Conservation (phyloP, 2,329 filamentous ascomycete species). For the Nannizzia gypsea region DNA sequence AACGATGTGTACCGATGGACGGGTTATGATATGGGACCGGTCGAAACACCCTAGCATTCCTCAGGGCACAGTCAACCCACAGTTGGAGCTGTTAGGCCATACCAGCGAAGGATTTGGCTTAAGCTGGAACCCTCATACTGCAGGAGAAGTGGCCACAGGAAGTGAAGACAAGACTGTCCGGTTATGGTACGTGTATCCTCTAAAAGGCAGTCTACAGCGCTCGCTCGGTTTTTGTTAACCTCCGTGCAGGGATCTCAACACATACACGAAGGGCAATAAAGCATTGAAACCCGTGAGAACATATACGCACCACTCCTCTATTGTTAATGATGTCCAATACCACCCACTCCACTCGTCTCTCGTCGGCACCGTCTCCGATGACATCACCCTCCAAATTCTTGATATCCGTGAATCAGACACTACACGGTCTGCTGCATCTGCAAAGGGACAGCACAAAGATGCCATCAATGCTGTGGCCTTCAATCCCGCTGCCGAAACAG, state of each 20-base stretch:
- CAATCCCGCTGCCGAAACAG: slow-evolving; percentile 79
- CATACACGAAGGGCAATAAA: slow-evolving; percentile 57
- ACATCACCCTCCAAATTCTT: slow-evolving; percentile 82
- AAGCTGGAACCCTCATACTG: slow-evolving; percentile 76
- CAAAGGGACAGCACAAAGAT: slow-evolving; percentile 66
- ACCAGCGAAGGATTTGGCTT: slow-evolving; percentile 82
- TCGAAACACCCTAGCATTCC: slow-evolving; percentile 81
- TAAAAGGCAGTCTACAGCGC: background rate
- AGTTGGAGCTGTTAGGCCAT: slow-evolving; percentile 78
- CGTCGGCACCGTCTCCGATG: slow-evolving; percentile 89
- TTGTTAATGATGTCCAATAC: slow-evolving; percentile 95
- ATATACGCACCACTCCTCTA: slow-evolving; percentile 78
- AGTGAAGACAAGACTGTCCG: slow-evolving; percentile 87
- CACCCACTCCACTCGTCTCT: slow-evolving; percentile 75
- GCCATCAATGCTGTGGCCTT: slow-evolving; percentile 95
- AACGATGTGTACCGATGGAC: slow-evolving; percentile 77
- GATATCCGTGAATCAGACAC: slow-evolving; percentile 63
- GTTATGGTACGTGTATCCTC: slow-evolving; percentile 54
- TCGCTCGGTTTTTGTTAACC: background rate
- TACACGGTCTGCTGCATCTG: slow-evolving; percentile 56
- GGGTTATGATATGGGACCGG: slow-evolving; percentile 85
- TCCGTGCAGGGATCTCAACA: slow-evolving; percentile 59
- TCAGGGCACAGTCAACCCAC: slow-evolving; percentile 60
- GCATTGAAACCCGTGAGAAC: slow-evolving; percentile 58
- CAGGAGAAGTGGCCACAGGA: slow-evolving; percentile 74